Base-by-base conservation (phyloP, 1,284 basidiomycete genomes). In the Ustilago tritici region DNA sequence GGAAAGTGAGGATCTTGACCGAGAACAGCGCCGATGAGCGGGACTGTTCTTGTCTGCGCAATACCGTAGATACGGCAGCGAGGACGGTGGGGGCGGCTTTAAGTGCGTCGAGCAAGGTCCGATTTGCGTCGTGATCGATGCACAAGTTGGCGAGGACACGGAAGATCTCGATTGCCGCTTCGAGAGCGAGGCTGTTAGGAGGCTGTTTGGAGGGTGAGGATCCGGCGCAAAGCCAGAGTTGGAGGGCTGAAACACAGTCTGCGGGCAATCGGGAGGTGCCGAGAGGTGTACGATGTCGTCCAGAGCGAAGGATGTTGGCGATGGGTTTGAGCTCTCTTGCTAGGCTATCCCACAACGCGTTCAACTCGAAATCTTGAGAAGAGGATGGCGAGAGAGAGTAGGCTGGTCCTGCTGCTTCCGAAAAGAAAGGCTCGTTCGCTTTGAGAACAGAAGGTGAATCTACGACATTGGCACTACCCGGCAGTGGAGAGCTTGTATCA, bases 21-120 rank as follows among this genome's bases (percentile, higher is more conserved):
- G 76, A 74, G 50, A 76, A 72, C n/a, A 69, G 64, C 23, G 76
- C 69, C 11, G 74, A 49, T 8, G 74, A 76, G 31, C 74, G 64
- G 1, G 76, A 78, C 4, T 60, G 62, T 11, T 63, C 61, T 71
- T 92, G 91, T 15, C 91, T 90, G 82, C 95, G 95, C 55, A 95
- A 86, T 36, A 95, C 87, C 9, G 92, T 91, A 5, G 93, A 93
- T 59, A 94, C 89, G 3, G 92, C 89, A 3, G 92, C 93, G 80
- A 91, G 90, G 56, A 94, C 88, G 63, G 94, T 88, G 81, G 90
- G 91, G 28, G 94, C 89, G 19, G 76, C 72, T 6, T 38, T 50
- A n/a, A 63, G 40, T 7, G 54, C 65, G 34, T 67, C 53, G 31
- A 69, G 65, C 10, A 60, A n/a, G 17, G 56, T 47, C 34, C 79